phyloP scores from a whole-genome alignment of 1,284 basidiomycete genomes.

The Ceratobasidium sp. region DNA sequence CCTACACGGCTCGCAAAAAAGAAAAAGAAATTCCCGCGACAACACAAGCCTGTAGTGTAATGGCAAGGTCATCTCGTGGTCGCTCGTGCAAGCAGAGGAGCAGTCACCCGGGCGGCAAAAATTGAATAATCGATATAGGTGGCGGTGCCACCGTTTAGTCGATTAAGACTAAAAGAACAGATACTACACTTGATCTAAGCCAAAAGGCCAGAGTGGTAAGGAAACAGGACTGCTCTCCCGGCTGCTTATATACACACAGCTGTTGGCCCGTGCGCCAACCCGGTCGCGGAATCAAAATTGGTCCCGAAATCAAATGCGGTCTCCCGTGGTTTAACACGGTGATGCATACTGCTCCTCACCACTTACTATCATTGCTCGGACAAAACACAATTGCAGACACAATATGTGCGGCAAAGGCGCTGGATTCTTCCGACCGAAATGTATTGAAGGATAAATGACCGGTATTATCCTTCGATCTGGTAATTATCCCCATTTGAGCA shows the following conservation, averaged over 20 bases:
- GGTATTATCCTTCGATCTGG: neutral
- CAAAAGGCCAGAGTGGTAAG: slow-evolving; percentile 92
- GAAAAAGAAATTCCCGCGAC: slow-evolving; percentile 47
- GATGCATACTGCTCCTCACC: neutral
- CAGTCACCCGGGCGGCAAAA: no score
- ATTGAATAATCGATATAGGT: no score
- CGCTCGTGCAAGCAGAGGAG: slow-evolving; percentile 41
- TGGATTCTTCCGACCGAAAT: neutral
- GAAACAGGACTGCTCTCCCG: slow-evolving; percentile 50
- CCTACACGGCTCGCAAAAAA: neutral
- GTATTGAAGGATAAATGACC: neutral
- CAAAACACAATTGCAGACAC: no score
- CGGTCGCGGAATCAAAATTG: neutral
- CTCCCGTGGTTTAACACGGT: neutral
- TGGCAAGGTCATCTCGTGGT: slow-evolving; percentile 49
- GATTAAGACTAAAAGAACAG: slow-evolving; percentile 14
- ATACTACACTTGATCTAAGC: slow-evolving; percentile 98
- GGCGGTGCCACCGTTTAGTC: neutral
- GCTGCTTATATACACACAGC: slow-evolving; percentile 33
- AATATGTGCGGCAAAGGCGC: no score
- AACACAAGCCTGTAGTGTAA: slow-evolving; percentile 49
- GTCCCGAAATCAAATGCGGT: neutral
- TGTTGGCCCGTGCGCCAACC: slow-evolving; percentile 30
- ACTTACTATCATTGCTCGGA: no score
- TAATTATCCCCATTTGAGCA: neutral